Evolutionary conservation across 805 yeast genomes (phyloP), one percentile per base, ranked within the genome.

Genomic region (Metschnikowia gruessii): DNA sequence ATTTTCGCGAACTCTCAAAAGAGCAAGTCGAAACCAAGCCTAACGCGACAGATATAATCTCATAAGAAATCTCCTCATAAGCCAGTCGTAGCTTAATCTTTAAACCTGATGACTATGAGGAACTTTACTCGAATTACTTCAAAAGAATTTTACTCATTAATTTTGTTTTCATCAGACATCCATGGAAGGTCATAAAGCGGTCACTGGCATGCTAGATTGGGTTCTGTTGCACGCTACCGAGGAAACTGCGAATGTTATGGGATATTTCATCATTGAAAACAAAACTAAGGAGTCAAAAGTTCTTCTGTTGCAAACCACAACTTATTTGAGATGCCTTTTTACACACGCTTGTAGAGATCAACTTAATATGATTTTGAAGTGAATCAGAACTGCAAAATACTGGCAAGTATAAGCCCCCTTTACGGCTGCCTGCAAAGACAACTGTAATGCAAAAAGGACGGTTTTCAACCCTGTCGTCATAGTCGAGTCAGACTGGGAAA

Each of bases 191-290:
- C 75, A 54, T 62, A 65, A 75, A 76, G 88, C 94, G 92, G 91
- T 84, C 91, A 85, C 90, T 72, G 89, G 69, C 80, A 75, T 76
- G 81, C 84, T 68, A 79, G 77, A 83, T 76, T 85, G 86, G 91
- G 91, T 83, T 85, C 89, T 71, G 71, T 70, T 77, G 90, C 82
- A 81, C 76, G 81, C 87, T 85, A 84, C 91, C 94, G 94, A 80
- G 92, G 91, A 85, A 85, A 85, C 94, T 85, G 94, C 92, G 94
- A 85, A 85, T 85, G 94, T 83, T 70, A 74, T 75, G 83, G 82
- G 69, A 74, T 69, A 70, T 74, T 81, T 85, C 91, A 85, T 85
- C 94, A 85, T 74, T 62, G 81, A 60, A 60, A 61, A 49, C 67
- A 44, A 37, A 43, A 17, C n/a, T 18, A 39, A 36, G 19, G 29